A percentile compares a stretch with the other conserved stretches of the same genome.
Evolutionary conservation across 352 stramenopile genomes (phyloP).

Genomic region (Pythium folliculosum): DNA sequence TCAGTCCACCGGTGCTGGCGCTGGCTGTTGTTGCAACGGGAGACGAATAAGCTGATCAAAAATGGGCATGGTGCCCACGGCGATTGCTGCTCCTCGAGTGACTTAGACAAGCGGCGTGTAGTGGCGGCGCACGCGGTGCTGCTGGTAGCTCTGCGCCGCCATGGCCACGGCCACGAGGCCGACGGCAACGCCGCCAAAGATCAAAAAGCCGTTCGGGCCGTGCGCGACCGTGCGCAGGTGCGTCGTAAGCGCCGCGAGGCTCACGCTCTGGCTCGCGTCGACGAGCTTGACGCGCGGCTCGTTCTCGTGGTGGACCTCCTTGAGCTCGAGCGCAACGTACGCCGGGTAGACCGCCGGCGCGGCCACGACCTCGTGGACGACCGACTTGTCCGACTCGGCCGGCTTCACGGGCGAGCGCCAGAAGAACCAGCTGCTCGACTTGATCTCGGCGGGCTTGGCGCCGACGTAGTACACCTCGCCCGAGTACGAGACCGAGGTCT

Average conservation of each 20-base stretch:
- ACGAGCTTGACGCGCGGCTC: slow-evolving; percentile 39
- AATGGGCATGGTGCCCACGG: background rate
- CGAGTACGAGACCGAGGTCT: slow-evolving; percentile 51
- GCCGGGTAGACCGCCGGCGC: slow-evolving; percentile 24
- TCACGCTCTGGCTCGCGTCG: slow-evolving; percentile 4
- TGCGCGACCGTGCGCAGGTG: slow-evolving; percentile 27
- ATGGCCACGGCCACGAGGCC: slow-evolving; percentile 43
- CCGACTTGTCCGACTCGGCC: slow-evolving; percentile 40
- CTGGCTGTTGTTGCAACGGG: background rate
- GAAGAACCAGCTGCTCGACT: slow-evolving; percentile 59
- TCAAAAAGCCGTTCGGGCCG: slow-evolving; percentile 36
- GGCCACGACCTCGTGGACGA: slow-evolving; percentile 31
- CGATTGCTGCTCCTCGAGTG: background rate
- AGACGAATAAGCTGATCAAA: background rate
- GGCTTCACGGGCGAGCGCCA: slow-evolving; percentile 54
- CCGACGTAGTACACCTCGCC: slow-evolving; percentile 57
- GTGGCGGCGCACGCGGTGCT: slow-evolving; percentile 49
- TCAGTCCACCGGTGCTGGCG: no score
- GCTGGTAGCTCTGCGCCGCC: slow-evolving; percentile 43
- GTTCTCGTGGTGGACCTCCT: slow-evolving; percentile 30
- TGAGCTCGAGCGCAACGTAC: slow-evolving; percentile 23
- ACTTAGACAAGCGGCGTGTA: slow-evolving; percentile 56
- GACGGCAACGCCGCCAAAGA: slow-evolving; percentile 41
- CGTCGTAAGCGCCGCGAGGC: slow-evolving; percentile 8
- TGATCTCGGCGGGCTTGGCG: slow-evolving; percentile 36